Evolutionary conservation across 495 filamentous ascomycete genomes (phyloP).

Genomic region (Aspergillus kassunensis): DNA sequence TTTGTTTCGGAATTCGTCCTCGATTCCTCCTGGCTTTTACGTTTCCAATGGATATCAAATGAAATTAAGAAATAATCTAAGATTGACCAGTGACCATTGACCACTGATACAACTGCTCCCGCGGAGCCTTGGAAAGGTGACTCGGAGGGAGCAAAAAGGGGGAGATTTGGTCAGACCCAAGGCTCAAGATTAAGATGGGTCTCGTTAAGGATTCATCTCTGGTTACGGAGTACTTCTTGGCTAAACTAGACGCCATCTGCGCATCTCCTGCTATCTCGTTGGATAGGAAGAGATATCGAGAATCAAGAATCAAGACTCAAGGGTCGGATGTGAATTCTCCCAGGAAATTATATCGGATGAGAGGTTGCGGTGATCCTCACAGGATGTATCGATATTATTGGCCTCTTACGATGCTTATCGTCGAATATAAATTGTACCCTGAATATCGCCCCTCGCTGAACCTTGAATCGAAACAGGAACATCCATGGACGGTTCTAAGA

Average conservation of each 20-base stretch:
- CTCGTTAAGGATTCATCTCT: background rate
- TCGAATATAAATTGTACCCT: conserved; percentile 4
- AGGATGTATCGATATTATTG: conserved; percentile 5
- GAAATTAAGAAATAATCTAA: background rate
- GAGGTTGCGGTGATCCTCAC: background rate
- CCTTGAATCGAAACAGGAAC: too few species aligned
- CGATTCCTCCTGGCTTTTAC: conserved; percentile 2
- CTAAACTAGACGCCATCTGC: conserved; percentile 18
- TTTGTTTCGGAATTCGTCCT: conserved; percentile 39
- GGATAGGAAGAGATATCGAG: too few species aligned
- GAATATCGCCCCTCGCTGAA: background rate
- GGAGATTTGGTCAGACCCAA: conserved; percentile 5
- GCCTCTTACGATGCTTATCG: conserved; percentile 12
- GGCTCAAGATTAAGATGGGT: conserved; percentile 1
- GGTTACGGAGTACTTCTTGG: too few species aligned
- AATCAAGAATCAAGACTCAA: too few species aligned
- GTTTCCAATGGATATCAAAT: conserved; percentile 3
- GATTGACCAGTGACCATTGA: background rate
- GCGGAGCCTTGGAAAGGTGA: conserved; percentile 13
- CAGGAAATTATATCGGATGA: background rate
- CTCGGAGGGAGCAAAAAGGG: conserved; percentile 14
- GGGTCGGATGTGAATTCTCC: background rate
- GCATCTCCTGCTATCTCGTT: conserved; percentile 8
- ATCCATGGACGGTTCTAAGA: too few species aligned
- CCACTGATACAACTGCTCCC: background rate